phyloP scores from a whole-genome alignment of 2,329 filamentous ascomycete species.

The Ophiostoma himal-ulmi region DNA sequence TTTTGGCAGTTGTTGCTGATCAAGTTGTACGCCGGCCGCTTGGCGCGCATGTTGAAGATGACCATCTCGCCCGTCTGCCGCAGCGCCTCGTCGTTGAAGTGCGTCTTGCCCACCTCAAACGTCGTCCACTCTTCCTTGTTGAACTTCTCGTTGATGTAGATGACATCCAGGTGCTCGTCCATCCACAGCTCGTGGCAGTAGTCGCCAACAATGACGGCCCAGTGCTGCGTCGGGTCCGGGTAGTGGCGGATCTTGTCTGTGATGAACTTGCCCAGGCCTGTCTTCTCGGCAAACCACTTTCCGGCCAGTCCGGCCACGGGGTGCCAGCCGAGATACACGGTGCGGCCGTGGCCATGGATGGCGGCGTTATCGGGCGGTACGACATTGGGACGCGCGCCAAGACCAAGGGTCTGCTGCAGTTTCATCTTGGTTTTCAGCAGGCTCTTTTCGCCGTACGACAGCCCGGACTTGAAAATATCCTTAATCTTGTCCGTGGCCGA shows the following conservation, averaged over 20 bases:
- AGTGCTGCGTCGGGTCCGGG: conserved; percentile 56
- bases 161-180: conserved; percentile 52
- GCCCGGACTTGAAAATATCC: conserved; percentile 21
- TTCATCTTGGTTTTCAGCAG: conserved; percentile 38
- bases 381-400: conserved; percentile 41
- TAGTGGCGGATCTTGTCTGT: conserved; percentile 49
- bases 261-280: conserved; percentile 50
- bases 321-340: conserved; percentile 53
- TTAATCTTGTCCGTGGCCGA: conserved; percentile 26
- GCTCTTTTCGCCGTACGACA: conserved; percentile 28
- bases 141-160: conserved; percentile 50
- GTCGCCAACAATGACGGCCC: conserved; percentile 52
- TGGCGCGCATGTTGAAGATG: conserved; percentile 46
- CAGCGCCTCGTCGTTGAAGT: conserved; percentile 50
- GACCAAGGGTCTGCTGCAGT: conserved; percentile 41
- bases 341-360: conserved; percentile 35
- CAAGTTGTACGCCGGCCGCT: conserved; percentile 49
- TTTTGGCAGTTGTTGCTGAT: conserved; percentile 58
- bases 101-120: conserved; percentile 47
- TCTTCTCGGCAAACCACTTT: conserved; percentile 54
- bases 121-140: conserved; percentile 45
- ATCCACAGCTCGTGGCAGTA: conserved; percentile 56
- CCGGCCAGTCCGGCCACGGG: conserved; percentile 51
- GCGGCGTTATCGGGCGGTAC: conserved; percentile 38
- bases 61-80: conserved; percentile 46